Evolutionary conservation across 768 basidiomycete genomes (phyloP).

Genomic region (Pulveroboletus sp.): DNA sequence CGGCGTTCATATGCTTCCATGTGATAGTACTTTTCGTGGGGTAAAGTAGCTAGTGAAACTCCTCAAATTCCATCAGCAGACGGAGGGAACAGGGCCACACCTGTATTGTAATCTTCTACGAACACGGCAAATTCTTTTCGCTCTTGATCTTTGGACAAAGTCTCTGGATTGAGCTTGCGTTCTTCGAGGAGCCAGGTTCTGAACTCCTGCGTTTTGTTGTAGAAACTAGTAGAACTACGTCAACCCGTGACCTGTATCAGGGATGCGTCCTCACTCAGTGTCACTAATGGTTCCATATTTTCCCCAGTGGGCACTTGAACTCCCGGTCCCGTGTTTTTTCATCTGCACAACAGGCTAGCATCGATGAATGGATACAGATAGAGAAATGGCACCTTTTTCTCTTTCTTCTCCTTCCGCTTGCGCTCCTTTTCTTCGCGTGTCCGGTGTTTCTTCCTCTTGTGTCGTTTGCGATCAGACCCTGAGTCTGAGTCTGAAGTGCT

Average conservation of each 20-base stretch:
- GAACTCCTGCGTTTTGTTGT: constrained; percentile 81
- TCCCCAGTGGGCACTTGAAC: constrained; percentile 69
- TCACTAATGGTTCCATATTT: constrained; percentile 86
- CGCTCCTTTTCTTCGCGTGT: constrained; percentile 47
- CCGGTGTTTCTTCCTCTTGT: constrained; percentile 43
- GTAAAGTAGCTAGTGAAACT: constrained; percentile 64
- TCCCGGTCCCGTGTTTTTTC: constrained; percentile 44
- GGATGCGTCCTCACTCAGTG: constrained; percentile 55
- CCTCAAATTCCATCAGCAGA: background rate
- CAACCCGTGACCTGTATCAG: constrained; percentile 5
- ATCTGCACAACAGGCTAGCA: constrained; percentile 41
- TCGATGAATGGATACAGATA: background rate
- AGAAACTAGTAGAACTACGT: constrained; percentile 50
- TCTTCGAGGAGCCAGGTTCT: constrained; percentile 92
- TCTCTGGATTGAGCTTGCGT: constrained; percentile 86
- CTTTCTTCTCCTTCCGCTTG: constrained; percentile 62
- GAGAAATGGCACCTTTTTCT: constrained; percentile 50
- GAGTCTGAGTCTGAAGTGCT: constrained; percentile 35
- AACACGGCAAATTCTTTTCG: constrained; percentile 82
- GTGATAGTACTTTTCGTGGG: constrained; percentile 93
- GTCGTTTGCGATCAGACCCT: constrained; percentile 32
- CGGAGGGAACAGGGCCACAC: constrained; percentile 32
- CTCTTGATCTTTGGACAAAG: constrained; percentile 76
- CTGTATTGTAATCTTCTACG: constrained; percentile 81
- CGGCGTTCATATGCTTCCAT: constrained; percentile 80